Evolutionary conservation across 345 rosid genomes (phyloP).

Genomic region (Turritis glabra): DNA sequence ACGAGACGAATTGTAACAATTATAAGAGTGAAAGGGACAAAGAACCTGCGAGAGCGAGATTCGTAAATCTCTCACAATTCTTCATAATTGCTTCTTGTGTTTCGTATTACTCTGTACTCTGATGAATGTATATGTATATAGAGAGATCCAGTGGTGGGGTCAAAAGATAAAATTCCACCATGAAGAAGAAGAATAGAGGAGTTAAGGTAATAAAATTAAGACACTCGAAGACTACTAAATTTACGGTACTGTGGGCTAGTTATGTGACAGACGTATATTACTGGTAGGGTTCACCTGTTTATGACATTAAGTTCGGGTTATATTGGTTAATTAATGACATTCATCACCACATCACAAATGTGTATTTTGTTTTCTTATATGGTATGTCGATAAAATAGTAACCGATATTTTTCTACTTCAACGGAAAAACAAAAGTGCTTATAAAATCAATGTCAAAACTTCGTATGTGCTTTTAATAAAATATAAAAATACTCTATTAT

Average conservation of each 20-base stretch:
- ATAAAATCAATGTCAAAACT: background rate
- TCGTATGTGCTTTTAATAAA: background rate
- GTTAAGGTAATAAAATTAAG: slow-evolving; percentile 18
- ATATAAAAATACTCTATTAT: background rate
- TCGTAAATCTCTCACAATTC: slow-evolving; percentile 75
- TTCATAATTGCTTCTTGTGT: slow-evolving; percentile 50
- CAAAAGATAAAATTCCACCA: slow-evolving; percentile 19
- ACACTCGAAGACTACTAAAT: slow-evolving; percentile 21
- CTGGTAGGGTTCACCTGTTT: slow-evolving; percentile 30
- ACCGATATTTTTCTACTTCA: slow-evolving; percentile 12
- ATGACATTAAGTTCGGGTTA: background rate
- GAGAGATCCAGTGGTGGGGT: slow-evolving; percentile 41
- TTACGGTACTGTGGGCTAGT: slow-evolving; percentile 25
- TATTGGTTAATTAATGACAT: slow-evolving; percentile 20
- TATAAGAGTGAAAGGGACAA: background rate
- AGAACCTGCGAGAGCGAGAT: slow-evolving; percentile 81
- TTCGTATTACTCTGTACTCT: slow-evolving; percentile 19
- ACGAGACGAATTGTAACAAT: background rate
- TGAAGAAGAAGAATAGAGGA: slow-evolving; percentile 1
- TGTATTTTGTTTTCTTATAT: background rate
- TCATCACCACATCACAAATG: background rate
- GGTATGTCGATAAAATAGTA: slow-evolving; percentile 4
- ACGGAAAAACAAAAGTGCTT: background rate
- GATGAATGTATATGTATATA: slow-evolving; percentile 4
- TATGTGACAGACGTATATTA: slow-evolving; percentile 12